Evolutionary conservation across 768 basidiomycete genomes (phyloP), one percentile per base, ranked within the genome.

Genomic region (Zangia roseola): DNA sequence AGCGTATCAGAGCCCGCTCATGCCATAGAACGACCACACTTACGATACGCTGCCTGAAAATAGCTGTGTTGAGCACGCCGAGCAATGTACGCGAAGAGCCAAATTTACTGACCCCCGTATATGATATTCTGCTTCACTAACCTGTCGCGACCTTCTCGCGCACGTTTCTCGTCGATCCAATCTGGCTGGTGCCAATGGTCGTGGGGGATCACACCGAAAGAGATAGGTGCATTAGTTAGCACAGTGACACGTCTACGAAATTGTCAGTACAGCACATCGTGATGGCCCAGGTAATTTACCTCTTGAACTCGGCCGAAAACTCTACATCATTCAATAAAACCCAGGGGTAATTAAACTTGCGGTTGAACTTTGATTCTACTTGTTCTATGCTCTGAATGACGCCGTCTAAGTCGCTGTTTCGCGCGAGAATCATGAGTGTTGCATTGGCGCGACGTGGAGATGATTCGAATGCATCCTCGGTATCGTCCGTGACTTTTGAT

Each of bases 181-280:
- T 75, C 74, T 0, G 88, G 88, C 61, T 89, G 88, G 52, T 71
- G 69, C 88, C 88, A 90, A 44, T 86, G 75, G 3, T 81, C 75
- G 20, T 63, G 64, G 16, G 83, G 79, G 21, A 91, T 80, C 2
- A 74, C 60, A 8, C 82, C 84, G 55, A 83, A 86, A 14, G 69
- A 61, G 26, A 80, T 70, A 4, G 73, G 69, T 3, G 74, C 68
- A 10, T 65, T 55, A 1, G 76, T 79, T 40, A 80, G 43, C 9
- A 70, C 66, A 30, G 58, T 45, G 13, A 71, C 57, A 13, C 65
- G 66, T 26, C 74, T 68, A 34, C 52, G 56, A 38, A 47, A 41
- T n/a, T 58, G 67, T 65, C 35, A 54, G 47, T 14, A 36, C 14
- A 40, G 8, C 20, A 26, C 28, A 5, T 34, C 1, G 4, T n/a